A percentile compares a stretch with the other conserved stretches of the same genome.
Conservation (phyloP, 768 basidiomycete genomes). For the Russula foetens region DNA sequence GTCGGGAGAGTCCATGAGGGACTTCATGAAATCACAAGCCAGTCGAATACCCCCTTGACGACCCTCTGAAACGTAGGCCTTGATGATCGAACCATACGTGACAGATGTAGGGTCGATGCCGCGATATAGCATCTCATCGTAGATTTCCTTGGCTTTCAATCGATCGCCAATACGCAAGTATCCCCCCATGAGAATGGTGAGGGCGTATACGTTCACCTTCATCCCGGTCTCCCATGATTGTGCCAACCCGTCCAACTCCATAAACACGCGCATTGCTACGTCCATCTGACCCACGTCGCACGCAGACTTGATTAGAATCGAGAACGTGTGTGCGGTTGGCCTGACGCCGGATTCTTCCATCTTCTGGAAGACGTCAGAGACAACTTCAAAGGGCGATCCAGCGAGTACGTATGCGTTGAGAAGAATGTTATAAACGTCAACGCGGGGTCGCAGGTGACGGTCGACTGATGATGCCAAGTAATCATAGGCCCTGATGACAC, state of each 20-base stretch:
- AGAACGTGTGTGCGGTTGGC: conserved; percentile 59
- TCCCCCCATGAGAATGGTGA: conserved; percentile 71
- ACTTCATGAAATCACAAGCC: conserved; percentile 59
- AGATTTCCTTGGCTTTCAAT: conserved; percentile 50
- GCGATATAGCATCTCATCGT: conserved; percentile 60
- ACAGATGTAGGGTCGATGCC: conserved; percentile 60
- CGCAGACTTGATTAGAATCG: conserved; percentile 72
- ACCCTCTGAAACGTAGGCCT: conserved; percentile 45
- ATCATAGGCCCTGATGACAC: conserved; percentile 64
- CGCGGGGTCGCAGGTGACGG: conserved; percentile 36
- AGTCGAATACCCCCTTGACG: conserved; percentile 43
- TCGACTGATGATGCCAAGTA: conserved; percentile 36
- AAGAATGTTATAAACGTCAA: conserved; percentile 67
- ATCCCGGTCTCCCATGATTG: conserved; percentile 32
- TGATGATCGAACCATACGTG: conserved; percentile 62
- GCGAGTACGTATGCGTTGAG: conserved; percentile 78
- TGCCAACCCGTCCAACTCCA: conserved; percentile 51
- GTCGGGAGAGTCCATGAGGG: conserved; percentile 34
- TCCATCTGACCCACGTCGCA: conserved; percentile 63
- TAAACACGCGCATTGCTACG: conserved; percentile 56
- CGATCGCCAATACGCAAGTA: conserved; percentile 51
- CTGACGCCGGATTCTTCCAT: conserved; percentile 41
- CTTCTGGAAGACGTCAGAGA: conserved; percentile 52
- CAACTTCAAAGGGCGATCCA: conserved; percentile 64
- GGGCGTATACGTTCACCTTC: conserved; percentile 46